Conservation (phyloP, 352 stramenopile genomes). For the Globisporangium canariense region DNA sequence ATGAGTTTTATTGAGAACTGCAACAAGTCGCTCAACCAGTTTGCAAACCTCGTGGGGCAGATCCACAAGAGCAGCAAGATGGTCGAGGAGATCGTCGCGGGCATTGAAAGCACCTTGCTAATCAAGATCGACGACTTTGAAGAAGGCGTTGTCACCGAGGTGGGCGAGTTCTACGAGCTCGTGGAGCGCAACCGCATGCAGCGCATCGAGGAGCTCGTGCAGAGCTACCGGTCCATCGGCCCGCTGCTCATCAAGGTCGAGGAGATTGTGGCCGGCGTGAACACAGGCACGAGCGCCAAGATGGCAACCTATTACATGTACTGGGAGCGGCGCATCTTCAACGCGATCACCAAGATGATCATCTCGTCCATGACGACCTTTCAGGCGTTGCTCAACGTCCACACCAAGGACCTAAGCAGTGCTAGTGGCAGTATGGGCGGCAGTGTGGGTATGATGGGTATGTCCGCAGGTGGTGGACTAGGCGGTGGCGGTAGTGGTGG, state of each 20-base stretch:
- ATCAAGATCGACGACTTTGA: slow-evolving; percentile 92
- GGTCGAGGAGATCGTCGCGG: slow-evolving; percentile 92
- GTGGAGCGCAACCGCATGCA: slow-evolving; percentile 91
- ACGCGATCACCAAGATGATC: slow-evolving; percentile 96
- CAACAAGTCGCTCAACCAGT: slow-evolving; percentile 92
- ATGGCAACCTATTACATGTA: slow-evolving; percentile 96
- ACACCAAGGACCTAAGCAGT: slow-evolving; percentile 82
- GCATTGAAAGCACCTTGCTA: slow-evolving; percentile 90
- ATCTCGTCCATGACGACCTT: slow-evolving; percentile 94
- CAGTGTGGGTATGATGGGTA: slow-evolving; percentile 29
- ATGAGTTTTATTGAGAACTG: slow-evolving; percentile 92
- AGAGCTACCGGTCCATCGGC: slow-evolving; percentile 92
- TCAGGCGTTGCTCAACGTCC: slow-evolving; percentile 88
- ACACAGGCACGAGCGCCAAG: slow-evolving; percentile 87
- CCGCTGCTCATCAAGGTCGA: slow-evolving; percentile 95
- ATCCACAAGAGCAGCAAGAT: slow-evolving; percentile 95
- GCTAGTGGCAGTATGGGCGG: slow-evolving; percentile 4
- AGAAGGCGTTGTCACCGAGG: slow-evolving; percentile 86
- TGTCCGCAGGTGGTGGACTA: slow-evolving; percentile 20
- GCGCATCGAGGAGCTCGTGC: slow-evolving; percentile 89
- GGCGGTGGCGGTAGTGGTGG: slow-evolving; percentile 13
- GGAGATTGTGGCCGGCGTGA: slow-evolving; percentile 92
- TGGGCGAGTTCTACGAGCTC: slow-evolving; percentile 93
- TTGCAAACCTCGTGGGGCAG: slow-evolving; percentile 91
- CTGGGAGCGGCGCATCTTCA: slow-evolving; percentile 96